Evolutionary conservation across 139 green algal species (phyloP).

Genomic region (Medakamo hakoo): DNA sequence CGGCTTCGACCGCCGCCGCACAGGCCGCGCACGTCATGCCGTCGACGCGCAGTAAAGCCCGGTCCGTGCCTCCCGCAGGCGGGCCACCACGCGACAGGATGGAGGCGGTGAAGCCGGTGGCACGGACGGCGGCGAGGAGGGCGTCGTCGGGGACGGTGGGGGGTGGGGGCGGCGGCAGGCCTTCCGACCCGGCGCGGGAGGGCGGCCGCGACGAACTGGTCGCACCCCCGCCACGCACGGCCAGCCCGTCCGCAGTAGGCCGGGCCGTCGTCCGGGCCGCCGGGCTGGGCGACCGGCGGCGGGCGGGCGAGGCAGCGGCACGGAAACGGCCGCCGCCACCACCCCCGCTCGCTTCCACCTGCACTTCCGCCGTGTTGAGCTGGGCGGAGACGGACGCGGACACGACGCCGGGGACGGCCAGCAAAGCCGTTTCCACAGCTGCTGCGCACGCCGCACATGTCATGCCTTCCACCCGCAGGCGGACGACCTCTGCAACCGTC

Average conservation of each 20-base stretch:
- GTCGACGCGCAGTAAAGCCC: slow-evolving; percentile 4
- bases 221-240: background rate
- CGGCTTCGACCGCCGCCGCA: slow-evolving; percentile 13
- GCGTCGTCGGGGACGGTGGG: slow-evolving; percentile 2
- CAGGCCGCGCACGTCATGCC: slow-evolving; percentile 24
- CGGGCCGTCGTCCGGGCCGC: background rate
- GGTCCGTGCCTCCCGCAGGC: too few relatives aligned
- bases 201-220: background rate
- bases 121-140: slow-evolving; percentile 39
- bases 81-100: too few relatives aligned
- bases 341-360: slow-evolving; percentile 1
- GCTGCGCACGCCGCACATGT: slow-evolving; percentile 45
- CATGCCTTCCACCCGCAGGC: slow-evolving; percentile 50
- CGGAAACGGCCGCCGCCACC: background rate
- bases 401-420: slow-evolving; percentile 19
- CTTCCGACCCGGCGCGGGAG: background rate
- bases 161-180: slow-evolving; percentile 5
- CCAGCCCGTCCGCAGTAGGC: too few relatives aligned
- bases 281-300: background rate
- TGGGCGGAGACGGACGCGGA: slow-evolving; percentile 28
- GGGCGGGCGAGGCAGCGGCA: too few relatives aligned
- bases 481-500: too few relatives aligned
- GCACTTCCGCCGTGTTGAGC: slow-evolving; percentile 17
- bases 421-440: slow-evolving; percentile 40
- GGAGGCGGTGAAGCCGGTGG: slow-evolving; percentile 43